A percentile compares a stretch with the other conserved stretches of the same genome.
phyloP scores from a whole-genome alignment of 2,329 filamentous ascomycete genomes.

The Arachnomyces sp. region DNA sequence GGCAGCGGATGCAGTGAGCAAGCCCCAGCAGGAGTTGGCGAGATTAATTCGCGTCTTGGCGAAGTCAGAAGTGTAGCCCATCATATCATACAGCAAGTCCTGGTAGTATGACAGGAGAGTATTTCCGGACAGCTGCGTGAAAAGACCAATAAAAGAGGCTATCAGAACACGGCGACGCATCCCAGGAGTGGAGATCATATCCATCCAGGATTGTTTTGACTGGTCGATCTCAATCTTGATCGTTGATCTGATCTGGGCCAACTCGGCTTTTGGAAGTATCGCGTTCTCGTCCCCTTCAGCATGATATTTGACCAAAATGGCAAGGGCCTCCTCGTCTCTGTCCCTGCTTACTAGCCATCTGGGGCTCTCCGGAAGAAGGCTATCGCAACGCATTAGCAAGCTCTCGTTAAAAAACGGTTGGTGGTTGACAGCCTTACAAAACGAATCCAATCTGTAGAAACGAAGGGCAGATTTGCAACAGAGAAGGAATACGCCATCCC shows the following conservation, averaged over 20 bases:
- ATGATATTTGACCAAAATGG: slow-evolving; percentile 31
- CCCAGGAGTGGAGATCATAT: slow-evolving; percentile 22
- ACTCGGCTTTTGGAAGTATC: slow-evolving; percentile 49
- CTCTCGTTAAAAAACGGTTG: neutral
- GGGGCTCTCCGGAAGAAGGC: slow-evolving; percentile 14
- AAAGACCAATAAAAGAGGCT: slow-evolving; percentile 22
- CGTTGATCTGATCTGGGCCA: slow-evolving; percentile 51
- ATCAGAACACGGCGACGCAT: slow-evolving; percentile 27
- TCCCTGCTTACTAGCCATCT: slow-evolving; percentile 19
- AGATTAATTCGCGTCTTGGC: slow-evolving; percentile 30
- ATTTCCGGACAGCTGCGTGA: slow-evolving; percentile 38
- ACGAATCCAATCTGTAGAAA: slow-evolving; percentile 23
- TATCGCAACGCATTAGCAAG: neutral
- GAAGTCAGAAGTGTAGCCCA: slow-evolving; percentile 26
- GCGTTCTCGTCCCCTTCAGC: slow-evolving; percentile 44
- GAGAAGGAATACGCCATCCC: slow-evolving; percentile 37
- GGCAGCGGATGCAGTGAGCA: slow-evolving; percentile 28
- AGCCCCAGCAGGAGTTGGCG: slow-evolving; percentile 27
- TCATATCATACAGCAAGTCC: slow-evolving; percentile 22
- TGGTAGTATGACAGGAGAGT: slow-evolving; percentile 28
- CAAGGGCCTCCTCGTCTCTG: slow-evolving; percentile 17
- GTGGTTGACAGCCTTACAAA: slow-evolving; percentile 5
- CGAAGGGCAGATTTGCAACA: slow-evolving; percentile 30
- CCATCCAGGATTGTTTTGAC: slow-evolving; percentile 26
- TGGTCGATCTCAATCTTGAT: slow-evolving; percentile 47